Percentiles rank a stretch among this genome's conserved stretches.
Evolutionary conservation across 495 filamentous ascomycete genomes (phyloP).

Genomic region (Xylaria nigripes): DNA sequence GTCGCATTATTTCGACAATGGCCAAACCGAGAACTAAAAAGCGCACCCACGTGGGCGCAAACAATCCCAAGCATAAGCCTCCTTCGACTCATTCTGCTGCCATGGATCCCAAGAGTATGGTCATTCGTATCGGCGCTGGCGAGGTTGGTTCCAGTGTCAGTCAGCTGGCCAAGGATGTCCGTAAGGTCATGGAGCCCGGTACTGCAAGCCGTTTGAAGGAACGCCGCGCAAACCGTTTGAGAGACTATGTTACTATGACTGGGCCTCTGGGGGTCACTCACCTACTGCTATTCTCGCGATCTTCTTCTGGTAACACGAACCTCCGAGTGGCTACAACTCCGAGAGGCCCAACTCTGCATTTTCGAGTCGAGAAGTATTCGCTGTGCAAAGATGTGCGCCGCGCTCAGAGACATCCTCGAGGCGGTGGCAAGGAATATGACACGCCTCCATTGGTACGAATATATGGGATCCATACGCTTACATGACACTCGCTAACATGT

Average conservation of each 20-base stretch:
- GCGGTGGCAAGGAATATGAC: slow-evolving; percentile 72
- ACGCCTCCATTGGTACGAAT: slow-evolving; percentile 63
- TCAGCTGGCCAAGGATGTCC: slow-evolving; percentile 86
- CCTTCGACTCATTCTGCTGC: slow-evolving; percentile 29
- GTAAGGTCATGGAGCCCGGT: slow-evolving; percentile 88
- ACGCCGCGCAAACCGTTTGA: slow-evolving; percentile 77
- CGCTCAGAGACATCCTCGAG: slow-evolving; percentile 70
- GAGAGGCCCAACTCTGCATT: slow-evolving; percentile 85
- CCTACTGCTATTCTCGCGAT: slow-evolving; percentile 88
- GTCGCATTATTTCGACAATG: slow-evolving; percentile 41
- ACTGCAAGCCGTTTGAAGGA: slow-evolving; percentile 85
- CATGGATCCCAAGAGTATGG: slow-evolving; percentile 87
- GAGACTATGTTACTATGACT: slow-evolving; percentile 93
- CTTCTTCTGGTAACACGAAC: slow-evolving; percentile 83
- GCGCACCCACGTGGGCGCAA: slow-evolving; percentile 70
- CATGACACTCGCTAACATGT: slow-evolving; percentile 10
- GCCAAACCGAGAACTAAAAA: slow-evolving; percentile 79
- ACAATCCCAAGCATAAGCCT: slow-evolving; percentile 46
- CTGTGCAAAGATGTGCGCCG: slow-evolving; percentile 82
- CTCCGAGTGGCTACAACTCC: slow-evolving; percentile 83
- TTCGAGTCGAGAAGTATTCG: slow-evolving; percentile 93
- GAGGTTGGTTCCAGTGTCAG: slow-evolving; percentile 87
- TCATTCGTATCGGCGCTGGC: slow-evolving; percentile 90
- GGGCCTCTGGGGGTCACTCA: slow-evolving; percentile 92
- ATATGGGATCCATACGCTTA: not conserved